These are phyloP conservation scores for Raphanus raphanistrum DNA, from an alignment of 345 rosid genomes.

Conservation along the genomic window DNA sequence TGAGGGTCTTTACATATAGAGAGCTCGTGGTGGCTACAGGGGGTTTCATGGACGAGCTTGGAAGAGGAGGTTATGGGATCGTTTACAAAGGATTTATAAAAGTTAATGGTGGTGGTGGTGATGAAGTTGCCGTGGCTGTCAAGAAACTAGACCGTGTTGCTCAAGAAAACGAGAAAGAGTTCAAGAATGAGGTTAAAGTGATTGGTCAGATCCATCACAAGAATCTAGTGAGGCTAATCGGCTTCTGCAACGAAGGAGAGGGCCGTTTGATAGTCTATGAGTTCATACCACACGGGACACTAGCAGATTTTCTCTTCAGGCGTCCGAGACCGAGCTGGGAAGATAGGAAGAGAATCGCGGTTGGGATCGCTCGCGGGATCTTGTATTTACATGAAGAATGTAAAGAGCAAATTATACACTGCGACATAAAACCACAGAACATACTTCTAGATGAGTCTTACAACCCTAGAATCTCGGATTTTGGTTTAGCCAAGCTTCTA, in stretches of 20 bases:
- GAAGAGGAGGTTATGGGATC: conserved; percentile 48
- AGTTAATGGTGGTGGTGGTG: not conserved
- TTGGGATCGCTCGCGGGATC: conserved; percentile 42
- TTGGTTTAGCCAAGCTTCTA: conserved; percentile 35
- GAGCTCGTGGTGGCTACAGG: conserved; percentile 41
- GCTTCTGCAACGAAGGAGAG: conserved; percentile 40
- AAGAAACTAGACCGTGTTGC: conserved; percentile 41
- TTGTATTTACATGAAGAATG: conserved; percentile 54
- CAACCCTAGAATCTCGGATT: conserved; percentile 44
- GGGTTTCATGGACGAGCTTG: conserved; percentile 43
- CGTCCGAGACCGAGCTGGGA: conserved; percentile 43
- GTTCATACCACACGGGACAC: conserved; percentile 42
- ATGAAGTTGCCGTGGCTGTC: conserved; percentile 43
- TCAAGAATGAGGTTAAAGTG: conserved; percentile 45
- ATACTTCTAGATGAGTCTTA: conserved; percentile 40
- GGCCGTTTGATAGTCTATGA: conserved; percentile 49
- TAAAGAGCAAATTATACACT: conserved; percentile 45
- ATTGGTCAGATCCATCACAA: conserved; percentile 49
- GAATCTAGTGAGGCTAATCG: conserved; percentile 48
- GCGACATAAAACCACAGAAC: conserved; percentile 58
- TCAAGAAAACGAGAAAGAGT: conserved; percentile 44
- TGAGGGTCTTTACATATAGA: conserved; percentile 42
- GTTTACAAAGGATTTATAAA: conserved; percentile 42
- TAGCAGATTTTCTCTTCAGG: conserved; percentile 42
- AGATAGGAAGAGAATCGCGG: conserved; percentile 37